A percentile compares a stretch with the other conserved stretches of the same genome.
Evolutionary conservation across 176 grass and related monocot species (phyloP).

Genomic region (Calamus simplicifolius): DNA sequence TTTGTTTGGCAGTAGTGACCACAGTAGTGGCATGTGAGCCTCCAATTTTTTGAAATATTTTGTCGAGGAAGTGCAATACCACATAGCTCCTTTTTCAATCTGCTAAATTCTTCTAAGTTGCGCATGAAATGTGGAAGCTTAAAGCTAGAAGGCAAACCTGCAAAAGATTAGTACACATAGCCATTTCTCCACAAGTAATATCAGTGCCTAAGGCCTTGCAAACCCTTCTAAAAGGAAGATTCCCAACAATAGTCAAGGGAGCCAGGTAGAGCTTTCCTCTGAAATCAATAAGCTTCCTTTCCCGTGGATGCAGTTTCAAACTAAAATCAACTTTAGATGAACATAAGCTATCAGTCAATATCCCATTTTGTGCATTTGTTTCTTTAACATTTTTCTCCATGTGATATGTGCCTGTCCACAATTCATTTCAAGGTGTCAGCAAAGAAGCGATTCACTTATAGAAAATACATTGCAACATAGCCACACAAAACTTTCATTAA

Average conservation of each 20-base stretch:
- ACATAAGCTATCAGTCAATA: constrained; percentile 25
- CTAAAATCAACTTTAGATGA: constrained; percentile 44
- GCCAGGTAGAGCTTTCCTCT: constrained; percentile 84
- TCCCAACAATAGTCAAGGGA: constrained; percentile 81
- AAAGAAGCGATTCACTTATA: too few relatives aligned
- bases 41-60: too few relatives aligned
- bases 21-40: too few relatives aligned
- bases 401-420: constrained; percentile 31
- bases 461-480: too few relatives aligned
- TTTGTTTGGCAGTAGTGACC: too few relatives aligned
- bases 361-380: constrained; percentile 33
- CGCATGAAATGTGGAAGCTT: too few relatives aligned
- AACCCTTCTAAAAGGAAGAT: constrained; percentile 86
- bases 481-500: too few relatives aligned
- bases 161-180: constrained; percentile 96
- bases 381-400: constrained; percentile 25
- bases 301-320: constrained; percentile 45
- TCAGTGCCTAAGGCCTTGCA: constrained; percentile 88
- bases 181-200: constrained; percentile 98
- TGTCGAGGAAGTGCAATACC: neutral
- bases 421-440: constrained; percentile 8
- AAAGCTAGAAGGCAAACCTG: constrained; percentile 39
- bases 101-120: too few relatives aligned
- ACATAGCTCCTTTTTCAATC: too few relatives aligned
- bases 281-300: constrained; percentile 91